Base-by-base conservation (phyloP, 176 grass and related monocot genomes). In the Rhynchospora tenuis region DNA sequence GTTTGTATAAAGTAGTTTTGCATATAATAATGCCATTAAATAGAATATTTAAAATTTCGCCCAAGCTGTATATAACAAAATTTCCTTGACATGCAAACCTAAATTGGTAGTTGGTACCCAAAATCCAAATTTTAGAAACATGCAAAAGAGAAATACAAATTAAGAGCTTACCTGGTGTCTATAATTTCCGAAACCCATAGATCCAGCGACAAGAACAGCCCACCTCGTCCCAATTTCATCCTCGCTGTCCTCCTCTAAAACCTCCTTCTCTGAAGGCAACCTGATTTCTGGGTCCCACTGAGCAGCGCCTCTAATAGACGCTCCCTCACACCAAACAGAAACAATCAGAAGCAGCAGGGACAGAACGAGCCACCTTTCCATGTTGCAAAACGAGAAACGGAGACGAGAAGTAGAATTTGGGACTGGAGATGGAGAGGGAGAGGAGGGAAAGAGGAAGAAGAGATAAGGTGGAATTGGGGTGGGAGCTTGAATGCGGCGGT, bases 121-220 rank as follows among this genome's bases (percentile, higher is more conserved):
- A 42, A 66, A 42, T 19, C 16, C 6, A 68, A 68, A 68, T 19
- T 68, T 68, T 68, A 15, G 29, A 42, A 17, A 43, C 17, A 74
- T 24, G 6, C 45, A 74, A 15, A 74, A 74, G 45, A 74, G 46
- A 27, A 51, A 9, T 7, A 5, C 8, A 73, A 28, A 27, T 14
- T 38, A 52, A 54, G 17, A 7, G 27, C 43, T 75, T 60, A 95
- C 96, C 96, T 98, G 93, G 48, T 98, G 96, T 80, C 96, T 84
- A 80, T 98, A 95, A 85, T 98, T 98, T 20, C 86, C 90, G 62
- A 89, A 98, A 62, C 96, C 93, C 50, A 75, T 85, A 46, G 96
- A 98, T 16, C 95, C 95, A n/a, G 92, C 92, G 20, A 98, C 86
- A 81, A 98, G 93, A 59, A 98, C 86, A 31, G 93, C 96, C 96